A percentile compares a stretch with the other conserved stretches of the same genome.
phyloP scores from a whole-genome alignment of 1,284 basidiomycete genomes.

The Heliocybe sulcata region DNA sequence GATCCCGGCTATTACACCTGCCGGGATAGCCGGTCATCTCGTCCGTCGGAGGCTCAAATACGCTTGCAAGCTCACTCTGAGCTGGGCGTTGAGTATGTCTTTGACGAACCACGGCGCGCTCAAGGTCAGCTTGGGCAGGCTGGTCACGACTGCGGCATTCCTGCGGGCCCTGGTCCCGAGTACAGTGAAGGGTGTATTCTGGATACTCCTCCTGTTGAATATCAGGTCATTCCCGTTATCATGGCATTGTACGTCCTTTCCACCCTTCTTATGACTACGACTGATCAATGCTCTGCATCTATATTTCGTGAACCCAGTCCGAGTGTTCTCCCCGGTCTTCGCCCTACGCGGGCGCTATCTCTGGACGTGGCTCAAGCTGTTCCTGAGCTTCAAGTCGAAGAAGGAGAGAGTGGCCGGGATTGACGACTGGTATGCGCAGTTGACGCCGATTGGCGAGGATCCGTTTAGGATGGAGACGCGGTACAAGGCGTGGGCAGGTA shows the following conservation, averaged over 20 bases:
- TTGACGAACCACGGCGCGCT: too few species aligned
- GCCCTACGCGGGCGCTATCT: constrained; percentile 26
- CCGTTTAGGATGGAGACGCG: constrained; percentile 39
- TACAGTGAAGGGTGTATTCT: constrained; percentile 10
- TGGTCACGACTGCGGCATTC: background rate
- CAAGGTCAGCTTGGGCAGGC: background rate
- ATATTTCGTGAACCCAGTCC: too few species aligned
- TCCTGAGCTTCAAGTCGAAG: constrained; percentile 36
- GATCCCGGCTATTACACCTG: too few species aligned
- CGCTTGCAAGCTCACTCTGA: too few species aligned
- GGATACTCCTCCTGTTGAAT: constrained; percentile 42
- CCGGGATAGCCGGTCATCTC: too few species aligned
- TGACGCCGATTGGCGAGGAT: constrained; percentile 47
- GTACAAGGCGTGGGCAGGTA: constrained; percentile 50
- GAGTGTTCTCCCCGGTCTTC: constrained; percentile 46
- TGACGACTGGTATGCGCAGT: constrained; percentile 31
- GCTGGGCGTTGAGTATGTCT: too few species aligned
- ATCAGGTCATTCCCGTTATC: constrained; percentile 48
- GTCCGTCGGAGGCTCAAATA: too few species aligned
- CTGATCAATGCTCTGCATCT: too few species aligned
- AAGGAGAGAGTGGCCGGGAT: constrained; percentile 18
- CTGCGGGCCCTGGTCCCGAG: background rate
- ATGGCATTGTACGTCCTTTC: constrained; percentile 54
- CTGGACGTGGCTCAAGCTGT: constrained; percentile 23
- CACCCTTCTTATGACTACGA: too few species aligned